Base-by-base conservation (phyloP, 1,284 basidiomycete species). In the Ceratobasidium sp. region DNA sequence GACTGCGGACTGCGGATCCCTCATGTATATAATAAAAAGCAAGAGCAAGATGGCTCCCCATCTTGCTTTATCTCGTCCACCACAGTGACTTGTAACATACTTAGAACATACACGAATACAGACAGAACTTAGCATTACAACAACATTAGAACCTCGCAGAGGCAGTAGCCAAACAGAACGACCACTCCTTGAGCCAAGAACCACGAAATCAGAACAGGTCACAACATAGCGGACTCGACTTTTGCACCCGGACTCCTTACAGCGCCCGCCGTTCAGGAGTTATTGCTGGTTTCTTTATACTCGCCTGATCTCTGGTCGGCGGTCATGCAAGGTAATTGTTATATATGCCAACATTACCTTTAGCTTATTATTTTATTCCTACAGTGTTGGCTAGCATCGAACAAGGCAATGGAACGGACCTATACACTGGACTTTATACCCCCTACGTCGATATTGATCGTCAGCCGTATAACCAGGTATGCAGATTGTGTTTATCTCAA, bases 201-300 rank as follows among this genome's bases (percentile, higher is more conserved):
- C n/a, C n/a, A n/a, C n/a, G n/a, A n/a, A n/a, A n/a, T n/a, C n/a
- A n/a, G n/a, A n/a, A n/a, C n/a, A n/a, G n/a, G n/a, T n/a, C n/a
- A n/a, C n/a, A n/a, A n/a, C n/a, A 71, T 81, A 4, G 78, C 55
- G 0, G 44, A 41, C 20, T 79, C 79, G 65, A 55, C 54, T 8
- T 60, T 76, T 10, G 80, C 78, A 0, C 78, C 80, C 0, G 81
- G 81, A 0, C 69, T 78, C 7, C 30, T 81, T 2, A 78, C 69
- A 4, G 76, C 80, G 0, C 38, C 68, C 1, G 74, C 80, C 12
- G 69, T 81, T 3, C 67, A 66, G 23, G n/a, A 27, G 2, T 67
- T 78, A 50, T 60, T 81, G 10, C 79, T 80, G 44, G 54, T 59
- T 35, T n/a, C 67, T 0, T 78, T 81, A 1, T 80, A 80, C 68